Evolutionary conservation across 179 eudicot species (phyloP), one percentile per base, ranked within the genome.

Genomic region (Carnegiea gigantea): DNA sequence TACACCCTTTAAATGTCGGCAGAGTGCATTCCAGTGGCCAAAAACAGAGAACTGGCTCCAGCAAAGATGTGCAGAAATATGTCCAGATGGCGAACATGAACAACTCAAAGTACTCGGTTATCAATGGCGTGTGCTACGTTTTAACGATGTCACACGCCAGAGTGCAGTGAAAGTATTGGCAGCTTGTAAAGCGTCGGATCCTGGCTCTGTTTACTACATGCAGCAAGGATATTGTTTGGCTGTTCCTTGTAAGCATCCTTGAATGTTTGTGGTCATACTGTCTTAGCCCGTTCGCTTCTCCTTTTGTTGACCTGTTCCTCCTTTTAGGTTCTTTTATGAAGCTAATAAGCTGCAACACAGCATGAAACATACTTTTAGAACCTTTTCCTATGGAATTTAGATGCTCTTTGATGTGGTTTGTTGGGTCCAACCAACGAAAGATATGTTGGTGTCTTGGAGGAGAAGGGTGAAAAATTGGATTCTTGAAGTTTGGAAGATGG

Each of bases 71-170:
- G 84, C 86, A 57, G 88, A 91, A 86, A 76, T 88, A 67, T 76
- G 81, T 85, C 91, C 92, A 53, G 89, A 82, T 51, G 23, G 71
- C 54, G 84, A 85, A 70, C 78, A 70, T 18, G 80, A 81, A 62
- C 75, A 80, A 40, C 89, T 95, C 64, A 88, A 87, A 82, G 78
- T 95, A 78, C 87, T 91, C 79, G 98, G 97, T 75, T 95, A 92
- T 74, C 95, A 93, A 75, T 95, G 98, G 98, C 95, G 98, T 43
- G 90, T 90, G 70, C 95, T 95, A 80, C 98, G 92, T 43, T 95
- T 95, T 83, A 93, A 93, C 88, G 95, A 88, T 73, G 77, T 80
- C 73, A 95, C 98, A 65, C 95, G 95, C 23, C 95, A 95, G 86
- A 95, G 98, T 84, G 86, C 93, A 1, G 98, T 85, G 36, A 95